Evolutionary conservation across 352 stramenopile genomes (phyloP).

Genomic region (Pythium biforme): DNA sequence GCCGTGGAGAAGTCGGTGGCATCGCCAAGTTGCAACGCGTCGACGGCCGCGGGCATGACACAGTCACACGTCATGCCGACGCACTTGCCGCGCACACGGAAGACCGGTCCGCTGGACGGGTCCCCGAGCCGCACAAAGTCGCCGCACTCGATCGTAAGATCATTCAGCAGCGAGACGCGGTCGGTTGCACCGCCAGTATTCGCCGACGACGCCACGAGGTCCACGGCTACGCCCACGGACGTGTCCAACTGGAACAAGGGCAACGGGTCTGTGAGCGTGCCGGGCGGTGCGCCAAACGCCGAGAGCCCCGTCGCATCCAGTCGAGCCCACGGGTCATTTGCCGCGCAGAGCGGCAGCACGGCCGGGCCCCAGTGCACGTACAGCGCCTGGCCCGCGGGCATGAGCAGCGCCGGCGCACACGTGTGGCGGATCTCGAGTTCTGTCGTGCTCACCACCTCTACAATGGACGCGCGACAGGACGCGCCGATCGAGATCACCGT

Average conservation of each 20-base stretch:
- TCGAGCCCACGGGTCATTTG: constrained; percentile 44
- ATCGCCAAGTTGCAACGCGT: constrained; percentile 44
- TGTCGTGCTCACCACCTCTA: constrained; percentile 18
- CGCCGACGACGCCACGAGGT: constrained; percentile 30
- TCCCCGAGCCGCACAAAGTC: constrained; percentile 70
- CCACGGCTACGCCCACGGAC: constrained; percentile 36
- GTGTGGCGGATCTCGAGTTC: constrained; percentile 35
- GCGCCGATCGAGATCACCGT: constrained; percentile 47
- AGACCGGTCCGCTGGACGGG: constrained; percentile 35
- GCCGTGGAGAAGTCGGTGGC: constrained; percentile 36
- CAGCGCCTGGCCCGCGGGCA: constrained; percentile 26
- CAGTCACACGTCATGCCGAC: constrained; percentile 47
- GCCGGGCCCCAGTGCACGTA: constrained; percentile 66
- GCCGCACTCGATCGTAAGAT: constrained; percentile 52
- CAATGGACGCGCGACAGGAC: constrained; percentile 33
- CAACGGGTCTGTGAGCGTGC: constrained; percentile 39
- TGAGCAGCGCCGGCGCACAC: constrained; percentile 31
- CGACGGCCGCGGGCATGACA: constrained; percentile 18
- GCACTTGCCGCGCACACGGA: constrained; percentile 71
- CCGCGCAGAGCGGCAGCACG: constrained; percentile 58
- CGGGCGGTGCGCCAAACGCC: constrained; percentile 32
- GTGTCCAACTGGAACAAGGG: constrained; percentile 63
- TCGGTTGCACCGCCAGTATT: constrained; percentile 27
- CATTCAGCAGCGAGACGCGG: constrained; percentile 32
- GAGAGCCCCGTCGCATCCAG: constrained; percentile 33